Conservation (phyloP, 148 eudicot genomes). For the Salicornia ramosissima region DNA sequence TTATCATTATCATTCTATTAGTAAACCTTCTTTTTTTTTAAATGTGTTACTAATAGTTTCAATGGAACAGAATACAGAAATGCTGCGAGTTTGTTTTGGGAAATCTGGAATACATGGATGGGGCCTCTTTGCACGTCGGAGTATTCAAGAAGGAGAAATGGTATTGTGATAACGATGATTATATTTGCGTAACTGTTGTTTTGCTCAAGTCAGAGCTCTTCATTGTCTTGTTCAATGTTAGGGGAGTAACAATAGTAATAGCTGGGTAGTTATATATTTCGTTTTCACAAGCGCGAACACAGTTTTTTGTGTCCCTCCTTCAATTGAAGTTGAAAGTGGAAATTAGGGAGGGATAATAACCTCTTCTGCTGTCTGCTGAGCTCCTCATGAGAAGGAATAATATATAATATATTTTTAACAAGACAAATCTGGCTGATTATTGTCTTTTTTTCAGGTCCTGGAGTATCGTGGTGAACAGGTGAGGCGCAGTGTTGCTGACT, state of each 20-base stretch:
- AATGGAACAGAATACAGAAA: conserved; percentile 58
- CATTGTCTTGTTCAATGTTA: not conserved
- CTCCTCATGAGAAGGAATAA: not conserved
- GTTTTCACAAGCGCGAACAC: not conserved
- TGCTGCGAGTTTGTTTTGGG: conserved; percentile 70
- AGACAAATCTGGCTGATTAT: conserved; percentile 2
- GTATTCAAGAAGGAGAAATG: conserved; percentile 94
- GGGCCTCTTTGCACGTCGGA: conserved; percentile 94
- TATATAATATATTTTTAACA: not conserved
- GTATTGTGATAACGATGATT: conserved; percentile 29
- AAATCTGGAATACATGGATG: conserved; percentile 97
- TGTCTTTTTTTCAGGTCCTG: conserved; percentile 50
- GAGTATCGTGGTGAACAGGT: conserved; percentile 98
- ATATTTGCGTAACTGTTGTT: not conserved
- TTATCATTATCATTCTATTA: conserved; percentile 4
- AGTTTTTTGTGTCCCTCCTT: not conserved
- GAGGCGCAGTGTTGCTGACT: conserved; percentile 84
- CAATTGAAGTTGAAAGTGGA: not conserved
- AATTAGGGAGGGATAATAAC: not conserved
- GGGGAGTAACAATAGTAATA: not conserved
- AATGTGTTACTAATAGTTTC: conserved; percentile 11
- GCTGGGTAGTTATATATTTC: not conserved
- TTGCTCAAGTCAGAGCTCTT: not conserved
- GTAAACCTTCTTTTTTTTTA: not conserved
- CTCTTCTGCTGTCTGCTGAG: no score